These are phyloP conservation scores for Ganoderma resinaceum DNA, from an alignment of 1,284 basidiomycete genomes.

Conservation along the genomic window DNA sequence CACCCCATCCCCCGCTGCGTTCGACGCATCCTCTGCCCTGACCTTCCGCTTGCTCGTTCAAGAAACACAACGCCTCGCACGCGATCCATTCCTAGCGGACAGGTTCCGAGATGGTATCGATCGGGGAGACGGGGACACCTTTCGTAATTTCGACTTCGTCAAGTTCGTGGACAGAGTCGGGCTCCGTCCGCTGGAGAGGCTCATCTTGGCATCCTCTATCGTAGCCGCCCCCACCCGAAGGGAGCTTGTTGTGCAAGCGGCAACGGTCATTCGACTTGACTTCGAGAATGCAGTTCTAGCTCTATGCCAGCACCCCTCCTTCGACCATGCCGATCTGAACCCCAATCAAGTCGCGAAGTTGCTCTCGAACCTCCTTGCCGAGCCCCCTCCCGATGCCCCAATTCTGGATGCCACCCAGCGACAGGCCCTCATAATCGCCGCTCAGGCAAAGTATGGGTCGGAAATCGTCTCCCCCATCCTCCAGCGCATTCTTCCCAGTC, in stretches of 20 bases:
- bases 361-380: constrained; percentile 80
- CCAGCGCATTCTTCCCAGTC: constrained; percentile 62
- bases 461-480: constrained; percentile 60
- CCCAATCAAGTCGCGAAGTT: constrained; percentile 79
- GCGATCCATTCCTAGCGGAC: constrained; percentile 87
- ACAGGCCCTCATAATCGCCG: constrained; percentile 74
- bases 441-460: constrained; percentile 76
- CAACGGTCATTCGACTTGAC: constrained; percentile 70
- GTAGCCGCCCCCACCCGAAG: constrained; percentile 72
- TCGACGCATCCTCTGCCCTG: constrained; percentile 74
- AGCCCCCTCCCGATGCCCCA: constrained; percentile 68
- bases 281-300: constrained; percentile 80
- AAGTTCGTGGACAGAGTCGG: constrained; percentile 82
- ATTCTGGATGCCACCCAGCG: constrained; percentile 74
- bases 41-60: constrained; percentile 86
- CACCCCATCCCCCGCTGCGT: constrained; percentile 60
- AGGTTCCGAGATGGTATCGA: constrained; percentile 87
- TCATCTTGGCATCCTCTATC: constrained; percentile 80
- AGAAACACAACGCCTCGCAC: constrained; percentile 85
- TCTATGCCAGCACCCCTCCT: constrained; percentile 76
- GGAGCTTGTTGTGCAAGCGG: constrained; percentile 75
- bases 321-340: constrained; percentile 81
- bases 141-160: constrained; percentile 80
- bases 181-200: constrained; percentile 78
- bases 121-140: constrained; percentile 82